Percentiles rank a stretch among this genome's conserved stretches.
These are phyloP conservation scores for Paecilomyces fulvus DNA, from an alignment of 2,329 filamentous ascomycete genomes.

Conservation along the genomic window DNA sequence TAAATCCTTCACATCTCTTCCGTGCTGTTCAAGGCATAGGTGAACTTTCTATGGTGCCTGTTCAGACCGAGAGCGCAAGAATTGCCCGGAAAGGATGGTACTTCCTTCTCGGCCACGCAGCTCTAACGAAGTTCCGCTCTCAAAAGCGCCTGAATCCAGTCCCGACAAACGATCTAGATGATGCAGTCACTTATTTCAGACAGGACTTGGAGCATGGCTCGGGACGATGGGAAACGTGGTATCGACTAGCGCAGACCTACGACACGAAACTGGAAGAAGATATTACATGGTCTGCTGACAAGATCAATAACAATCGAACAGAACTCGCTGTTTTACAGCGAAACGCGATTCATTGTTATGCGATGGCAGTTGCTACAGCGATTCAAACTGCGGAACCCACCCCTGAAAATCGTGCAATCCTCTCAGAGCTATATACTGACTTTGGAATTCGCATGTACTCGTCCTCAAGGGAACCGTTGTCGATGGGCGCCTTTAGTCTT, in stretches of 20 bases:
- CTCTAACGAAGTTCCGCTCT: slow-evolving; percentile 74
- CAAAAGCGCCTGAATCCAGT: slow-evolving; percentile 70
- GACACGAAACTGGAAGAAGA: slow-evolving; percentile 82
- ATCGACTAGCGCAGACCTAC: slow-evolving; percentile 75
- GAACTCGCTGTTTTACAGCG: slow-evolving; percentile 71
- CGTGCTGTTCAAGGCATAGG: slow-evolving; percentile 72
- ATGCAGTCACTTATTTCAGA: slow-evolving; percentile 69
- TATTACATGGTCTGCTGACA: slow-evolving; percentile 81
- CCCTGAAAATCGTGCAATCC: slow-evolving; percentile 45
- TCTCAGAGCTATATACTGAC: slow-evolving; percentile 59
- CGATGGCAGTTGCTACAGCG: slow-evolving; percentile 58
- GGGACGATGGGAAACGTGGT: slow-evolving; percentile 85
- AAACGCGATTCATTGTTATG: slow-evolving; percentile 72
- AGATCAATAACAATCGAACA: slow-evolving; percentile 72
- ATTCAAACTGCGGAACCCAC: slow-evolving; percentile 48
- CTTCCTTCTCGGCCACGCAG: slow-evolving; percentile 80
- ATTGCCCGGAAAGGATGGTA: slow-evolving; percentile 83
- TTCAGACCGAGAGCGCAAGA: slow-evolving; percentile 58
- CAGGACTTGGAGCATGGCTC: slow-evolving; percentile 76
- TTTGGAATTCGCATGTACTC: slow-evolving; percentile 62
- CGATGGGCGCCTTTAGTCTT: slow-evolving; percentile 57
- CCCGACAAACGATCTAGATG: slow-evolving; percentile 74
- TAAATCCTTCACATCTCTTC: slow-evolving; percentile 73
- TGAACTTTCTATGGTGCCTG: slow-evolving; percentile 61
- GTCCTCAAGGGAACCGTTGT: slow-evolving; percentile 59